These are phyloP conservation scores for Phycomyces nitens DNA, from an alignment of 192 early-diverging fungal species.

Conservation along the genomic window DNA sequence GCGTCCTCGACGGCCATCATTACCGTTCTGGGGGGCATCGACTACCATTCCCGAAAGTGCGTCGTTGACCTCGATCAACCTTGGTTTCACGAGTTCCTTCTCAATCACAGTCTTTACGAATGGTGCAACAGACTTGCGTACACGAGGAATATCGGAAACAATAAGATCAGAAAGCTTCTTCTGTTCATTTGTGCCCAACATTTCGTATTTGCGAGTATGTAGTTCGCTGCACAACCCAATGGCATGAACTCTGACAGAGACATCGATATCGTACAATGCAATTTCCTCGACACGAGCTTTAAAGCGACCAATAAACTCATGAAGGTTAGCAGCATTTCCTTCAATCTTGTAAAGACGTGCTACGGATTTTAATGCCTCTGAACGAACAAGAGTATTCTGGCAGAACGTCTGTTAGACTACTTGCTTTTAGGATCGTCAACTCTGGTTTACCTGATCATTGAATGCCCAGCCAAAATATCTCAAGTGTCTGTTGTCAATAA, in stretches of 20 bases:
- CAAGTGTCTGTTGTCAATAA: constrained; percentile 70
- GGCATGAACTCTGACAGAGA: constrained; percentile 44
- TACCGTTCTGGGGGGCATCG: constrained; percentile 5
- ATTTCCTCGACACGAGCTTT: constrained; percentile 74
- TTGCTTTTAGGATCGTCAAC: not conserved
- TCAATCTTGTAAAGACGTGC: constrained; percentile 55
- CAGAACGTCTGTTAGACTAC: not conserved
- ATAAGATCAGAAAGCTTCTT: constrained; percentile 63
- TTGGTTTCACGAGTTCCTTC: constrained; percentile 36
- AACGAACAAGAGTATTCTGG: constrained; percentile 56
- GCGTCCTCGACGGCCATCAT: not conserved
- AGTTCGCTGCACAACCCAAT: constrained; percentile 45
- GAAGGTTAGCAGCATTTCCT: constrained; percentile 49
- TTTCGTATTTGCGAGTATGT: constrained; percentile 36
- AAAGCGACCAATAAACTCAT: constrained; percentile 64
- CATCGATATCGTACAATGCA: constrained; percentile 64
- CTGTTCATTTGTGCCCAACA: constrained; percentile 63
- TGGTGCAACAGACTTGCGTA: constrained; percentile 64
- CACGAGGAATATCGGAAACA: constrained; percentile 63
- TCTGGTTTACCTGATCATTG: constrained; percentile 62
- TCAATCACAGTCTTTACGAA: constrained; percentile 49
- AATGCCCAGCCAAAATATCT: constrained; percentile 86
- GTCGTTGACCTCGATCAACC: constrained; percentile 22
- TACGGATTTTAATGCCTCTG: constrained; percentile 67
- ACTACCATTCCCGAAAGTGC: constrained; percentile 16